A percentile compares a stretch with the other conserved stretches of the same genome.
Evolutionary conservation across 352 stramenopile genomes (phyloP).

Genomic region (Phytopythium aichiense): DNA sequence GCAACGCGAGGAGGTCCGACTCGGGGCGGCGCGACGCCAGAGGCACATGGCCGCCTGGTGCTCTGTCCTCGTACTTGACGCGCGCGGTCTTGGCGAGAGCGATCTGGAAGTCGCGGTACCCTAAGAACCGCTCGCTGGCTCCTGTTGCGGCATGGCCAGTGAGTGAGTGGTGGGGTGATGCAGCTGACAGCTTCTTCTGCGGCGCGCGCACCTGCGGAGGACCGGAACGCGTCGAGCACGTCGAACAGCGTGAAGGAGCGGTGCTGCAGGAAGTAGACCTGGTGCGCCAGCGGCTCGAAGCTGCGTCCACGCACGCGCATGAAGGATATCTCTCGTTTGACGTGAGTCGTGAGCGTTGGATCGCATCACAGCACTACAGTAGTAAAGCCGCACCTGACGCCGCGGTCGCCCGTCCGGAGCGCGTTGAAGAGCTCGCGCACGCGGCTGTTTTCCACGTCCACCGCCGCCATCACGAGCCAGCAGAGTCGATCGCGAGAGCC

Average conservation of each 20-base stretch:
- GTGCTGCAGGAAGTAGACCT: slow-evolving; percentile 68
- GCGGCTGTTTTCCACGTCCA: slow-evolving; percentile 28
- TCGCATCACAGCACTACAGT: not conserved
- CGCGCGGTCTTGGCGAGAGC: slow-evolving; percentile 39
- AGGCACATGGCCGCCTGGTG: not conserved
- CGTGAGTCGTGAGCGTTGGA: not conserved
- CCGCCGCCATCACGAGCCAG: slow-evolving; percentile 9
- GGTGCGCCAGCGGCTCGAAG: slow-evolving; percentile 35
- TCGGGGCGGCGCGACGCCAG: slow-evolving; percentile 16
- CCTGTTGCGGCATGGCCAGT: slow-evolving; percentile 10
- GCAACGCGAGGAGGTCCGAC: slow-evolving; percentile 16
- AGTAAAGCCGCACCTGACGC: slow-evolving; percentile 28
- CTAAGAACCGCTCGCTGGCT: slow-evolving; percentile 38
- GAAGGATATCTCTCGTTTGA: slow-evolving; percentile 2
- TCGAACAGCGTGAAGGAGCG: slow-evolving; percentile 60
- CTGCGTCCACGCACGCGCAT: slow-evolving; percentile 9
- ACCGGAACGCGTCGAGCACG: slow-evolving; percentile 53
- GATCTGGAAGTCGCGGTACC: slow-evolving; percentile 58
- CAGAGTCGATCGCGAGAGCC: no score
- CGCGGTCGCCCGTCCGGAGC: slow-evolving; percentile 43
- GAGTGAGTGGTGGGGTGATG: not conserved
- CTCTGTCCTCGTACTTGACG: slow-evolving; percentile 11
- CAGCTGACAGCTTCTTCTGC: not conserved
- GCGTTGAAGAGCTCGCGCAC: slow-evolving; percentile 47
- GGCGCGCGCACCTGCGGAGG: slow-evolving; percentile 31